These are phyloP conservation scores for Talaromyces sp. DNA, from an alignment of 2,329 filamentous ascomycete species.

Conservation along the genomic window DNA sequence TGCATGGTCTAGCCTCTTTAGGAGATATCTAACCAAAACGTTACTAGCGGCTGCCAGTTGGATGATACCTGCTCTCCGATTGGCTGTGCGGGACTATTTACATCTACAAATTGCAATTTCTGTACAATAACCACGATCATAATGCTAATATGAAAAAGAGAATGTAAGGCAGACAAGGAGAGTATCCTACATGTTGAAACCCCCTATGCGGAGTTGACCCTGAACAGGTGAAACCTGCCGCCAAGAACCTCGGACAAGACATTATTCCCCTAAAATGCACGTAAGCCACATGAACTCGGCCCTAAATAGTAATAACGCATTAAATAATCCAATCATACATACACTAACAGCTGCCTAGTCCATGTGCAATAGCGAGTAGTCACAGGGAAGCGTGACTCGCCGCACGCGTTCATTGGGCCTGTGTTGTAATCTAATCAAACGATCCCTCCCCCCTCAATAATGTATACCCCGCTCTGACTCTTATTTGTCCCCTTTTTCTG, in stretches of 20 bases:
- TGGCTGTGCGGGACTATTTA: not conserved
- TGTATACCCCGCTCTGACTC: not conserved
- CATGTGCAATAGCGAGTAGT: not conserved
- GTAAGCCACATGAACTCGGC: not conserved
- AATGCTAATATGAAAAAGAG: not conserved
- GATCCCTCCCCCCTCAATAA: not conserved
- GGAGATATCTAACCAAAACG: rapidly evolving
- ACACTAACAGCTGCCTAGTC: not conserved
- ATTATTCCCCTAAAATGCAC: too few species aligned
- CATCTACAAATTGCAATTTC: not conserved
- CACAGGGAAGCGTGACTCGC: not conserved
- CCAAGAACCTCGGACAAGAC: not conserved
- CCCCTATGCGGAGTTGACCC: not conserved
- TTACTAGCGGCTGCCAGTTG: not conserved
- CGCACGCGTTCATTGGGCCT: not conserved
- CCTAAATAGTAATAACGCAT: not conserved
- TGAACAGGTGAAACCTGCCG: not conserved
- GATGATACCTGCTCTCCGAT: not conserved
- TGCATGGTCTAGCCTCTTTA: not conserved
- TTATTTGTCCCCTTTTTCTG: not conserved
- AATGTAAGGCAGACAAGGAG: too few species aligned
- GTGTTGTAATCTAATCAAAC: not conserved
- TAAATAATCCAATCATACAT: not conserved
- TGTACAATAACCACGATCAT: not conserved
- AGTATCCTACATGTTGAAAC: not conserved